Conservation (phyloP, 2,329 filamentous ascomycete species). For the Pestalotiopsis sp. region DNA sequence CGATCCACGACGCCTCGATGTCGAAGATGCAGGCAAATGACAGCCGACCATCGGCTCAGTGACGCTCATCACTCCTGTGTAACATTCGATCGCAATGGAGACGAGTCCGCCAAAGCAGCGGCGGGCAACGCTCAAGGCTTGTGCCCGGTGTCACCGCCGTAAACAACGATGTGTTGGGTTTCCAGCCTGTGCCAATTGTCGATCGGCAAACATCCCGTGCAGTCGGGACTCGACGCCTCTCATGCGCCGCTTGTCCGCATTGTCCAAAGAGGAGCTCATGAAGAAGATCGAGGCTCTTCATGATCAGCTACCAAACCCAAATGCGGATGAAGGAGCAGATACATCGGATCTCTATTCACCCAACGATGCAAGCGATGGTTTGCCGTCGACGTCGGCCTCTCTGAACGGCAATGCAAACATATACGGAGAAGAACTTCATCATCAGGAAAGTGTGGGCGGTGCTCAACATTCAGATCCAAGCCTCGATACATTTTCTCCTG, state of each 20-base stretch:
- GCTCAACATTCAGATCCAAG: neutral
- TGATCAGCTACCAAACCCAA: neutral
- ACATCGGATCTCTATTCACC: neutral
- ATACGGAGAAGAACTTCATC: too few relatives aligned
- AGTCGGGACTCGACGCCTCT: neutral
- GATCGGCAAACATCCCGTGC: neutral
- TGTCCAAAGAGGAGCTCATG: neutral
- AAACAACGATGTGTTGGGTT: slow-evolving; percentile 1
- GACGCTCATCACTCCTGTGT: neutral
- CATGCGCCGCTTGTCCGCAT: neutral
- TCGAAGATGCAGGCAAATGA: neutral
- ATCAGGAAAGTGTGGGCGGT: too few relatives aligned
- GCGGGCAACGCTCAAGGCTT: neutral
- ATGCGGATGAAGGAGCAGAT: neutral
- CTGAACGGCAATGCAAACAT: neutral
- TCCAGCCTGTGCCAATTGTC: neutral
- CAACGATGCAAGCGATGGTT: neutral
- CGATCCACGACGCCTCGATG: neutral
- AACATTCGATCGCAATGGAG: neutral
- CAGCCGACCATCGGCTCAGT: neutral
- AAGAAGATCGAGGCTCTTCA: neutral
- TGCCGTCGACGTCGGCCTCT: neutral
- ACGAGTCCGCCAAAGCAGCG: neutral
- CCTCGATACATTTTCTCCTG: neutral
- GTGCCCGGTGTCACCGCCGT: neutral